phyloP scores from a whole-genome alignment of 1,284 basidiomycete genomes.

The Ceratorhiza oryzae-sativae region DNA sequence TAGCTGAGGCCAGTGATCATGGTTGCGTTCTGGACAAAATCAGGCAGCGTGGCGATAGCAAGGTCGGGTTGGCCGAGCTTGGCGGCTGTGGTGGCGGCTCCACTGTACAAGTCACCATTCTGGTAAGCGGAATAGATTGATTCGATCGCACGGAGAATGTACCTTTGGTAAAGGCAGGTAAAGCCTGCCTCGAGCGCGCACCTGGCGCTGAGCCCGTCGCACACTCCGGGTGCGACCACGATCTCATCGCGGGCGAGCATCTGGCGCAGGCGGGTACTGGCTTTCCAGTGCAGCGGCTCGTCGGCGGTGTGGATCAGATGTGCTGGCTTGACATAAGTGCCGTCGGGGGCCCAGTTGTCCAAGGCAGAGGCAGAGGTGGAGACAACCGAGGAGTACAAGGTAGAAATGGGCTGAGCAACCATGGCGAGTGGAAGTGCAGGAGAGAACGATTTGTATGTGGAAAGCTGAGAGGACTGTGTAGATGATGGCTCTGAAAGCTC shows the following conservation, averaged over 20 bases:
- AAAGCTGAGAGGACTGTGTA: background rate
- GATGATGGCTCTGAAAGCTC: background rate
- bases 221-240: conserved; percentile 71
- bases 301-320: conserved; percentile 28
- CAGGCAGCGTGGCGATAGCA: conserved; percentile 80
- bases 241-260: conserved; percentile 79
- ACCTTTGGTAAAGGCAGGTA: conserved; percentile 74
- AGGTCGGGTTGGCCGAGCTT: conserved; percentile 79
- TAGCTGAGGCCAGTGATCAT: conserved; percentile 67
- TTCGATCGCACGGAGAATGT: background rate
- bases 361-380: background rate
- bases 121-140: too few relatives aligned
- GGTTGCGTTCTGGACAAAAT: conserved; percentile 67
- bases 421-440: background rate
- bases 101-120: conserved; percentile 52
- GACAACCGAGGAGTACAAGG: background rate
- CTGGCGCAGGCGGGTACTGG: conserved; percentile 74
- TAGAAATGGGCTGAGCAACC: conserved; percentile 25
- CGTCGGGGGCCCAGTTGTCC: background rate
- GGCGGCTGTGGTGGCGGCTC: conserved; percentile 78
- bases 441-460: too few relatives aligned
- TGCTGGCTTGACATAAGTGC: conserved; percentile 25
- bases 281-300: conserved; percentile 65
- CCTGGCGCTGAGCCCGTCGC: conserved; percentile 74
- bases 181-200: conserved; percentile 81